Conservation (phyloP, 805 yeast species). For the Blastobotrys terrestris region DNA sequence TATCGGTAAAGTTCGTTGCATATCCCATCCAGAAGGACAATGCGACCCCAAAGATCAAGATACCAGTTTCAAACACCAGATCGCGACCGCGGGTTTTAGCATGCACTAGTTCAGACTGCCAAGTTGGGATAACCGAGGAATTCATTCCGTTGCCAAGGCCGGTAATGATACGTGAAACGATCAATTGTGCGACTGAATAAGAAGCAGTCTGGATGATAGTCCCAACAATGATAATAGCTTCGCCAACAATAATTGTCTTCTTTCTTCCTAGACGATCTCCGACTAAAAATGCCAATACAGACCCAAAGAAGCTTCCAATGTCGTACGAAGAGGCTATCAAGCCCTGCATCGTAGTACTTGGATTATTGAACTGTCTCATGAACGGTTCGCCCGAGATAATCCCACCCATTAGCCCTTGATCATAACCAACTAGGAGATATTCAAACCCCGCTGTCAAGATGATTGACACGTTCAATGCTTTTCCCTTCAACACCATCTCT, state of each 20-base stretch:
- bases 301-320: constrained; percentile 44
- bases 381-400: constrained; percentile 49
- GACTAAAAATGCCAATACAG: constrained; percentile 15
- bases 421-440: constrained; percentile 27
- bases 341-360: constrained; percentile 58
- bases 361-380: constrained; percentile 46
- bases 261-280: constrained; percentile 65
- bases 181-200: constrained; percentile 59
- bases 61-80: constrained; percentile 2
- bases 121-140: constrained; percentile 73
- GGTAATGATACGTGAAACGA: constrained; percentile 63
- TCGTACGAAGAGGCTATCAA: constrained; percentile 50
- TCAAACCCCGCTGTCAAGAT: constrained; percentile 3
- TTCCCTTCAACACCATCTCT: constrained; percentile 1
- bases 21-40: not conserved
- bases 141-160: constrained; percentile 71
- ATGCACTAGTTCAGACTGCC: constrained; percentile 55
- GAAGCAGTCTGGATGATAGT: constrained; percentile 53
- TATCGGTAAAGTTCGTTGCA: not conserved
- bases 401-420: constrained; percentile 29
- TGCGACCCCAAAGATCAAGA: not conserved
- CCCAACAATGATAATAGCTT: constrained; percentile 51
- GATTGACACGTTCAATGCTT: not conserved
- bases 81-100: constrained; percentile 2
- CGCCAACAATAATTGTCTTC: constrained; percentile 49